Base-by-base conservation (phyloP, 2,329 filamentous ascomycete genomes). In the Penicillium sp. region DNA sequence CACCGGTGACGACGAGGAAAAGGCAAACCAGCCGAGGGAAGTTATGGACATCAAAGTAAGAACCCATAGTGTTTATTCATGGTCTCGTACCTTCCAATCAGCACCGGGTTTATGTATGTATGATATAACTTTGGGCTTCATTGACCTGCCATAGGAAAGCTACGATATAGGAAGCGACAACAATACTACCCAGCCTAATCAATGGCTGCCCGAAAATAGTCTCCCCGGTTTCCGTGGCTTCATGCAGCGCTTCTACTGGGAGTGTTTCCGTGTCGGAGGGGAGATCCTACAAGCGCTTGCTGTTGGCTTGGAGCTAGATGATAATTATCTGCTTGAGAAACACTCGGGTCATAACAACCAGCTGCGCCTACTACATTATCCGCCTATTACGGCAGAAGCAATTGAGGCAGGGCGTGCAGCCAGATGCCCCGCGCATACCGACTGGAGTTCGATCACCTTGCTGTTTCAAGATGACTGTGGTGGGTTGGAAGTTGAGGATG, bases 341-440 rank as follows among this genome's bases (percentile, higher is more conserved):
- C 84, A 87, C 67, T 78, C 77, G 33, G 79, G 80, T 0, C 75
- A 80, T 54, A 80, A 84, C 61, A 84, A 85, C 58, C 84, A 86
- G 57, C 73, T 87, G 10, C 78, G 85, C 1, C 68, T 88, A 26
- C 71, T 87, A 16, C 84, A 87, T 65, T 88, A 84, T 57, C 80
- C 82, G 0, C 71, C 78, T 2, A 72, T 82, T 5, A 72, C 77
- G 26, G 76, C 75, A 5, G 70, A 72, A 31, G 74, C 73, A 35
- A 66, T 83, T 19, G 72, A 75, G 30, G 75, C 72, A 40, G 73
- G 76, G 12, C 62, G 71, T 16, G 73, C 78, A 36, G 75, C 78
- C 10, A 72, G 82, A 11, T 81, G 82, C 47, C 77, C 79, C 0
- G 76, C 79, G 4, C 82, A 84, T 66, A 81, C 77, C 3, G 82